These are phyloP conservation scores for Penicillium dipodomyicola DNA, from an alignment of 495 filamentous ascomycete genomes.

Conservation along the genomic window DNA sequence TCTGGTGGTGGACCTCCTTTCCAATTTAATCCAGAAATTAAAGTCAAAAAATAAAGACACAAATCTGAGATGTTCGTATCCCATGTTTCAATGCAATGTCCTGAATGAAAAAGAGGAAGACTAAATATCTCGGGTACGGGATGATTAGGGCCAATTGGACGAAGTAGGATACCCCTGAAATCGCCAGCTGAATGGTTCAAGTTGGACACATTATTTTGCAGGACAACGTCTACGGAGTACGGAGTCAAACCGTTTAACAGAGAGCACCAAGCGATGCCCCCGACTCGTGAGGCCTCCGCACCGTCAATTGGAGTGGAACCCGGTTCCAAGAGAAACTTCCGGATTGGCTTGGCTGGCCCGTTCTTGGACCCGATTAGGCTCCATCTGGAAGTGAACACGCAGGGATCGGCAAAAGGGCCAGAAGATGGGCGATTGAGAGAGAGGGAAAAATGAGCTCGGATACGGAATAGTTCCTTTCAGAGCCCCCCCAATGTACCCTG, in stretches of 20 bases:
- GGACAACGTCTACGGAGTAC: not conserved
- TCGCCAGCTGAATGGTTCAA: not conserved
- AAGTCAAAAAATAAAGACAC: not conserved
- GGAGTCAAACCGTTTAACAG: not conserved
- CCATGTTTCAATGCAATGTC: not conserved
- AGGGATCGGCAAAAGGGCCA: constrained; percentile 10
- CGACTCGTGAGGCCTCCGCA: not conserved
- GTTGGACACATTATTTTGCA: too few species aligned
- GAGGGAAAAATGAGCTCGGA: not conserved
- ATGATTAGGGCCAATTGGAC: not conserved
- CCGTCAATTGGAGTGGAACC: constrained; percentile 1
- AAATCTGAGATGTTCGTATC: not conserved
- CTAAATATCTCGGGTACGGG: not conserved
- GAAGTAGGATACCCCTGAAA: not conserved
- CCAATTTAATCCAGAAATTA: not conserved
- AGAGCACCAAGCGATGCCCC: not conserved
- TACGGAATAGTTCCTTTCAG: not conserved
- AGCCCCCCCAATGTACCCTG: not conserved
- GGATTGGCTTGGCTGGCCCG: constrained; percentile 18
- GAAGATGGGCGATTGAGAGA: not conserved
- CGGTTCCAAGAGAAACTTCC: constrained; percentile 5
- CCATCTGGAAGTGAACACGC: constrained; percentile 9
- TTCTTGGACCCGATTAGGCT: constrained; percentile 9
- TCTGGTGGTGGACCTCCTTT: not conserved
- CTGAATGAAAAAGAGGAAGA: not conserved